Conservation (phyloP, 2,329 filamentous ascomycete genomes). For the Lachnellula occidentalis region DNA sequence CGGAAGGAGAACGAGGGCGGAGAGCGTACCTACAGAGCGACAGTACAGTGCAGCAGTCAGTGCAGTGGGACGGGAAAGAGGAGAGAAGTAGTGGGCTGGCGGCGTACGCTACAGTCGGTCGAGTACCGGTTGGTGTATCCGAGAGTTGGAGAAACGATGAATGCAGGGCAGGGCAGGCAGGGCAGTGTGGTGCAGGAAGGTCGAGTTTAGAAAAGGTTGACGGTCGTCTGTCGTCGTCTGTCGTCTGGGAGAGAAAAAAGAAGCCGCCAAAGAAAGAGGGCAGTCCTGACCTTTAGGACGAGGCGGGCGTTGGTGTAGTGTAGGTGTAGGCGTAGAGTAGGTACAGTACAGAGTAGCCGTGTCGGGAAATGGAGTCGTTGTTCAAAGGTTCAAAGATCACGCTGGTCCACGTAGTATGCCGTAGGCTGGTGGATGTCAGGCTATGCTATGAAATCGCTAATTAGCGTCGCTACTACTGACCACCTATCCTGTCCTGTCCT, state of each 20-base stretch:
- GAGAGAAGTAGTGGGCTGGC: too few species aligned
- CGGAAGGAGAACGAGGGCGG: neutral
- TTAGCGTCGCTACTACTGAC: constrained; percentile 9
- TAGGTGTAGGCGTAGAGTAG: too few species aligned
- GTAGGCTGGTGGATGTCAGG: neutral
- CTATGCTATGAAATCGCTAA: constrained; percentile 12
- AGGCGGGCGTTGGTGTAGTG: neutral
- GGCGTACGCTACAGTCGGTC: too few species aligned
- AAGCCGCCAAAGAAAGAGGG: neutral
- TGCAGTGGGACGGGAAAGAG: too few species aligned
- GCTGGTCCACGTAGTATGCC: neutral
- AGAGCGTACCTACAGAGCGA: too few species aligned
- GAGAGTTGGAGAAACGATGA: too few species aligned
- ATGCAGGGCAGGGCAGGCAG: too few species aligned
- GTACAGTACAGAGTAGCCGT: neutral
- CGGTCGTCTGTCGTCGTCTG: neutral
- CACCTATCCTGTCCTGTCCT: too few species aligned
- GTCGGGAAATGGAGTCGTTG: neutral
- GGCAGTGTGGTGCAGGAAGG: neutral
- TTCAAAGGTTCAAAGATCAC: neutral
- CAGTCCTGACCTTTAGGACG: neutral
- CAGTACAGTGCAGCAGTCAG: too few species aligned
- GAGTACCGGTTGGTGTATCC: too few species aligned
- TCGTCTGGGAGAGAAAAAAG: too few species aligned
- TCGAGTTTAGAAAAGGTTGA: neutral